A percentile compares a stretch with the other conserved stretches of the same genome.
phyloP scores from a whole-genome alignment of 106 monocot species.

The Allium sativum region DNA sequence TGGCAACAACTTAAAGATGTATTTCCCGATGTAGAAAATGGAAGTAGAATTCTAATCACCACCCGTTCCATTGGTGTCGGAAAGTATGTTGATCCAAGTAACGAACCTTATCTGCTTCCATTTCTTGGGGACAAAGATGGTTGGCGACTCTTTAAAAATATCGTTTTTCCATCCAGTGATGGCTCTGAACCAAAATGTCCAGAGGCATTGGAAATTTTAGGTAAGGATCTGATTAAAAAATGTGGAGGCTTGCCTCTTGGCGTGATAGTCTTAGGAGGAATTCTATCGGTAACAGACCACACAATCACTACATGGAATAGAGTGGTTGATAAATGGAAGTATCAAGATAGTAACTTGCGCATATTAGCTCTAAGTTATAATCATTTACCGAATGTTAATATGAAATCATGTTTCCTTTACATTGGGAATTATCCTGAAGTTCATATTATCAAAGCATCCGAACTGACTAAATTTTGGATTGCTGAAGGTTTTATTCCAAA shows the following conservation, averaged over 20 bases:
- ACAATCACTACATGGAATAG: not conserved
- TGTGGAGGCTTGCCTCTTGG: constrained; percentile 31
- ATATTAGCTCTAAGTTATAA: constrained; percentile 43
- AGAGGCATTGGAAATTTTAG: constrained; percentile 9
- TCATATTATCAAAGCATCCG: constrained; percentile 17
- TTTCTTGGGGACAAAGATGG: constrained; percentile 7
- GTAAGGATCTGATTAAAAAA: constrained; percentile 6
- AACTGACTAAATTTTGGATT: constrained; percentile 35
- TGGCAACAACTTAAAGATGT: constrained; percentile 9
- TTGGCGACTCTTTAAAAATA: constrained; percentile 22
- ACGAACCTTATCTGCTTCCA: constrained; percentile 6
- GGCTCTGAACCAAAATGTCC: not conserved
- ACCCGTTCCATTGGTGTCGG: constrained; percentile 9
- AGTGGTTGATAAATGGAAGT: constrained; percentile 4
- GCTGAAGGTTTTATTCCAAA: constrained; percentile 31
- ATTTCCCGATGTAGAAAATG: constrained; percentile 11
- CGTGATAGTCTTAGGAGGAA: constrained; percentile 17
- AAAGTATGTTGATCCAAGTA: constrained; percentile 1
- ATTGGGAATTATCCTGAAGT: constrained; percentile 27
- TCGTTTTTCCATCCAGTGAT: constrained; percentile 1
- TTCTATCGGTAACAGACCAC: constrained; percentile 4
- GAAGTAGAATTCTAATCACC: constrained; percentile 6
- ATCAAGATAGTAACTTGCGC: constrained; percentile 19
- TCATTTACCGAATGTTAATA: constrained; percentile 20
- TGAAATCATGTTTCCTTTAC: constrained; percentile 49